phyloP scores from a whole-genome alignment of 352 stramenopile species.

The Phytophthora litchii region DNA sequence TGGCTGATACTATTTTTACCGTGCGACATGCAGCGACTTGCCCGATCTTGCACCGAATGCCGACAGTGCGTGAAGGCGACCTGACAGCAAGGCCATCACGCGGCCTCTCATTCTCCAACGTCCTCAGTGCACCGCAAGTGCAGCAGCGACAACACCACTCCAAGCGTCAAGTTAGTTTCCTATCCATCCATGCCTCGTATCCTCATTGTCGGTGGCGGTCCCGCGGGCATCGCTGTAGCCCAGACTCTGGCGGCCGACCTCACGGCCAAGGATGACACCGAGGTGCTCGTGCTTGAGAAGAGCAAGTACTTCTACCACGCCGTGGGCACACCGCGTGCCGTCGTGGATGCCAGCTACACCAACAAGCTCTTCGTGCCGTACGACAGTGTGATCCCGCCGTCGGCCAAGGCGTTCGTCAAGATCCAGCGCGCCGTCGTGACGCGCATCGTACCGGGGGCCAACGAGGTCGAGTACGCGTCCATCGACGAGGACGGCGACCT shows the following conservation, averaged over 20 bases:
- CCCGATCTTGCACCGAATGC: background rate
- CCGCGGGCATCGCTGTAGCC: slow-evolving; percentile 46
- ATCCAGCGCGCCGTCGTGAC: slow-evolving; percentile 52
- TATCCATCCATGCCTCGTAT: slow-evolving; percentile 32
- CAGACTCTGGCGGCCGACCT: slow-evolving; percentile 47
- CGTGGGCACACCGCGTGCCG: slow-evolving; percentile 47
- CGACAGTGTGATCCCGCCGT: slow-evolving; percentile 48
- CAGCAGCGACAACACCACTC: background rate
- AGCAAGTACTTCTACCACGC: slow-evolving; percentile 57
- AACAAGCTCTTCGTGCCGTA: slow-evolving; percentile 66
- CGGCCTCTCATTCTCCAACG: slow-evolving; percentile 25
- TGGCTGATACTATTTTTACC: background rate
- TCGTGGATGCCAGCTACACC: slow-evolving; percentile 49
- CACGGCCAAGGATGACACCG: slow-evolving; percentile 35
- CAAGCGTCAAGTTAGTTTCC: too few species aligned
- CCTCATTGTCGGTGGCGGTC: slow-evolving; percentile 59
- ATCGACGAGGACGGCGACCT: slow-evolving; percentile 42
- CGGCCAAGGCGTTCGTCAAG: slow-evolving; percentile 39
- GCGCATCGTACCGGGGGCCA: slow-evolving; percentile 33
- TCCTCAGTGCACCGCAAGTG: slow-evolving; percentile 14
- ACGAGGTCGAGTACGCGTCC: slow-evolving; percentile 46
- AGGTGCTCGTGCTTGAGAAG: slow-evolving; percentile 66
- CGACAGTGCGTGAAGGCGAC: background rate
- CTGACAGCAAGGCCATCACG: background rate
- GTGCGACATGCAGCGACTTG: slow-evolving; percentile 1